Percentiles rank a stretch among this genome's conserved stretches.
phyloP scores from a whole-genome alignment of 192 early-diverging fungal species.

The Rhizophagus prolifer region DNA sequence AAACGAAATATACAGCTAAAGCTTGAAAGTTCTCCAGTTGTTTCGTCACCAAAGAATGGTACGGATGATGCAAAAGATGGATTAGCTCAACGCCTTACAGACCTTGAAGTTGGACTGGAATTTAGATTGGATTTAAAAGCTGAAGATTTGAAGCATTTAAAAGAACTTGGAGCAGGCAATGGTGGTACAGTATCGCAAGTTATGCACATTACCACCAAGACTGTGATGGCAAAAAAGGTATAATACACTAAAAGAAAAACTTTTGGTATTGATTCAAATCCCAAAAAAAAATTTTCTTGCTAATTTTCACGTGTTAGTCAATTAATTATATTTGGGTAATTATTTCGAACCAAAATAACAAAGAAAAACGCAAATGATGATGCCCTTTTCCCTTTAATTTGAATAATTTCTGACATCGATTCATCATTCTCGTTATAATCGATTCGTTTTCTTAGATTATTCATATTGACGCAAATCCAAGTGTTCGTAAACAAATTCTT shows the following conservation, averaged over 20 bases:
- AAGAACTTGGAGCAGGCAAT: constrained; percentile 89
- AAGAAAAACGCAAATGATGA: background rate
- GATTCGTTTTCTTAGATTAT: constrained; percentile 35
- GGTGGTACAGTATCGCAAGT: constrained; percentile 90
- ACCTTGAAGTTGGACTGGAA: constrained; percentile 70
- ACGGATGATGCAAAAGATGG: constrained; percentile 27
- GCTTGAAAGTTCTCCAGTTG: constrained; percentile 44
- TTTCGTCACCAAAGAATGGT: background rate
- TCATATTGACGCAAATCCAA: constrained; percentile 61
- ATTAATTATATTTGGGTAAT: background rate
- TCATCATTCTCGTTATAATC: background rate
- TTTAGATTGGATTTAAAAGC: constrained; percentile 71
- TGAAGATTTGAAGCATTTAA: constrained; percentile 76
- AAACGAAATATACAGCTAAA: constrained; percentile 56
- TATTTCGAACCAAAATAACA: background rate
- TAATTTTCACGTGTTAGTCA: background rate
- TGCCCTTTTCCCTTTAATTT: background rate
- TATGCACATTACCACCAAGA: constrained; percentile 81
- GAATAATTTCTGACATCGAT: background rate
- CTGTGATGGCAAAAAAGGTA: constrained; percentile 94
- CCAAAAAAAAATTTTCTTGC: background rate
- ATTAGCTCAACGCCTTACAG: constrained; percentile 40
- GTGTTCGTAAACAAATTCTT: constrained; percentile 83
- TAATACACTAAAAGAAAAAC: background rate
- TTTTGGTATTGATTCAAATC: background rate